Percentiles rank a stretch among this genome's conserved stretches.
Evolutionary conservation across 257 asterid species (phyloP).

Genomic region (Fraxinus excelsior): DNA sequence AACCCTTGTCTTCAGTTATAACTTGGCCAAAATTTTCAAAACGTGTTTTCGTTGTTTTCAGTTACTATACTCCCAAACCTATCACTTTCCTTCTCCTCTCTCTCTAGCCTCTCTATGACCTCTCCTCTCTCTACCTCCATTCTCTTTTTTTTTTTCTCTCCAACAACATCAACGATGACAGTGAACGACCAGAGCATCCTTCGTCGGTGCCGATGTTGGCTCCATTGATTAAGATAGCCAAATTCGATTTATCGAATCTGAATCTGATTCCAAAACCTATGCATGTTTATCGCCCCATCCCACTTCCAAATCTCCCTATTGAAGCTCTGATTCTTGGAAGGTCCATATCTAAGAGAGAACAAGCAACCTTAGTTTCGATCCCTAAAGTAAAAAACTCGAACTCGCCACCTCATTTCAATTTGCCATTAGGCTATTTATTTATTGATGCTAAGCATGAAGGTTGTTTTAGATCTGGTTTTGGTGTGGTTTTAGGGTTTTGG

Average conservation of each 20-base stretch:
- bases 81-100: no score
- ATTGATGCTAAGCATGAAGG: neutral
- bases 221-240: slow-evolving; percentile 44
- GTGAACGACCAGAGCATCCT: slow-evolving; percentile 14
- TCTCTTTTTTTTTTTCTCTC: no score
- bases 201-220: neutral
- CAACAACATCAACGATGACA: slow-evolving; percentile 23
- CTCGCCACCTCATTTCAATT: neutral
- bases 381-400: slow-evolving; percentile 21
- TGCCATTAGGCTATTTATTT: slow-evolving; percentile 45
- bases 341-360: slow-evolving; percentile 81
- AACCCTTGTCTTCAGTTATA: no score
- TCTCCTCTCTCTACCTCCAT: no score
- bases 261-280: slow-evolving; percentile 6
- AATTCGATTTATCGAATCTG: slow-evolving; percentile 20
- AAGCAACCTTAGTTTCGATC: slow-evolving; percentile 47
- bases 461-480: no score
- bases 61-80: no score
- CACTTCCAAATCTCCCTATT: slow-evolving; percentile 22
- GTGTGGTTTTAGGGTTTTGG: no score
- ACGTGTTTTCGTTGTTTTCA: no score
- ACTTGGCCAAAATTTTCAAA: no score
- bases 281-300: slow-evolving; percentile 14
- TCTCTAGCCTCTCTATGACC: no score
- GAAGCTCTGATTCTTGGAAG: slow-evolving; percentile 69